These are phyloP conservation scores for Tephrocybe rancida DNA, from an alignment of 768 basidiomycete genomes.

Conservation along the genomic window DNA sequence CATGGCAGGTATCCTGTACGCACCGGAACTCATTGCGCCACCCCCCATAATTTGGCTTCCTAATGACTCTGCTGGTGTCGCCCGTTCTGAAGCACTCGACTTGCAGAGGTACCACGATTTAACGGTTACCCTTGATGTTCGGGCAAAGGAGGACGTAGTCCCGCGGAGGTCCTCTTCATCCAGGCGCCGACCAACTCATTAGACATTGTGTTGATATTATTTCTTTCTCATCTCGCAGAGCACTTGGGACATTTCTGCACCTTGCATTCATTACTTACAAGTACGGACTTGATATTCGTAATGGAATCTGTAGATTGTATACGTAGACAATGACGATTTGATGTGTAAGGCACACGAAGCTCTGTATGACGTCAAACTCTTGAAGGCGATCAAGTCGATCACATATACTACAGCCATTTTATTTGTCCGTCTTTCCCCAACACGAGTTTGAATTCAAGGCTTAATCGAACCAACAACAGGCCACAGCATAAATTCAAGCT, in stretches of 20 bases:
- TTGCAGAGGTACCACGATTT: slow-evolving; percentile 75
- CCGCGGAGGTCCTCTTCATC: slow-evolving; percentile 36
- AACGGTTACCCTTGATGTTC: slow-evolving; percentile 70
- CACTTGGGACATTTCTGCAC: neutral
- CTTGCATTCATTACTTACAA: slow-evolving; percentile 11
- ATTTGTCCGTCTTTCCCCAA: no score
- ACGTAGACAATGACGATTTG: slow-evolving; percentile 3
- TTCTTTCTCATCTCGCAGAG: neutral
- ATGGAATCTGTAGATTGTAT: neutral
- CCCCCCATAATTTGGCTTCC: slow-evolving; percentile 85
- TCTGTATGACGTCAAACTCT: slow-evolving; percentile 12
- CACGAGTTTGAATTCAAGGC: no score
- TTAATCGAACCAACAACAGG: no score
- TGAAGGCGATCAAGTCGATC: neutral
- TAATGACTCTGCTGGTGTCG: slow-evolving; percentile 74
- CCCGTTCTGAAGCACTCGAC: slow-evolving; percentile 74
- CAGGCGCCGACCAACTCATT: slow-evolving; percentile 27
- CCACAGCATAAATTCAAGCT: neutral
- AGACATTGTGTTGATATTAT: slow-evolving; percentile 10
- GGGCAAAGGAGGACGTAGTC: slow-evolving; percentile 53
- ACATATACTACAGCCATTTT: neutral
- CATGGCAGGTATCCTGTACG: slow-evolving; percentile 78
- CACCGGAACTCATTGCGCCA: slow-evolving; percentile 79
- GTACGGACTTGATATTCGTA: slow-evolving; percentile 6
- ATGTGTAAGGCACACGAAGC: slow-evolving; percentile 12